phyloP scores from a whole-genome alignment of 805 yeast species.

The Wickerhamiella spandovensis region DNA sequence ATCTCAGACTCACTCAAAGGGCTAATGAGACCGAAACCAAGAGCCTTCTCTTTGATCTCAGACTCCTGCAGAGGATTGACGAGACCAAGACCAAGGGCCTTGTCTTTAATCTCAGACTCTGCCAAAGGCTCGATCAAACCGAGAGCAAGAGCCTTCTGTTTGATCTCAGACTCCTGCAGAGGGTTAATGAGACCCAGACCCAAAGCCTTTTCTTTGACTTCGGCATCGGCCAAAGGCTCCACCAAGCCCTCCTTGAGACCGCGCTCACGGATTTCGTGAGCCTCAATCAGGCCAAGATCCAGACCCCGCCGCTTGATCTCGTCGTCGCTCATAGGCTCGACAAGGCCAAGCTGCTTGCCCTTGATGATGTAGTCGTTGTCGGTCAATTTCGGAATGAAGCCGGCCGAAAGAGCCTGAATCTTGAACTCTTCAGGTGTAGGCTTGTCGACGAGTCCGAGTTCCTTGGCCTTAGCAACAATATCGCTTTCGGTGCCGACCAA shows the following conservation, averaged over 20 bases:
- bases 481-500: background rate
- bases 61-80: conserved; percentile 6
- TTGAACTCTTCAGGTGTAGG: conserved; percentile 3
- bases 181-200: conserved; percentile 37
- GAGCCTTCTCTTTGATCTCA: conserved; percentile 2
- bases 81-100: conserved; percentile 1
- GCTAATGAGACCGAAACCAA: too few relatives aligned
- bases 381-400: conserved; percentile 16
- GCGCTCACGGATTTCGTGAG: conserved; percentile 1
- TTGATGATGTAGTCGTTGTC: background rate
- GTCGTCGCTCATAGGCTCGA: conserved; percentile 33
- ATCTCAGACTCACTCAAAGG: conserved; percentile 1
- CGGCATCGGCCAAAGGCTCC: conserved; percentile 19
- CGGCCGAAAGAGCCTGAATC: background rate
- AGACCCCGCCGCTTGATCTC: conserved; percentile 16
- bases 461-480: conserved; percentile 3
- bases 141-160: conserved; percentile 29
- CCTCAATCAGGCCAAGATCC: conserved; percentile 6
- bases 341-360: conserved; percentile 29
- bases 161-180: conserved; percentile 4
- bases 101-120: conserved; percentile 12
- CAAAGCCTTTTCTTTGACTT: conserved; percentile 29
- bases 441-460: conserved; percentile 2
- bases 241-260: conserved; percentile 60
- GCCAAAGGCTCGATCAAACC: conserved; percentile 7